phyloP scores from a whole-genome alignment of 148 eudicot genomes.

The Camellia granthamiana region DNA sequence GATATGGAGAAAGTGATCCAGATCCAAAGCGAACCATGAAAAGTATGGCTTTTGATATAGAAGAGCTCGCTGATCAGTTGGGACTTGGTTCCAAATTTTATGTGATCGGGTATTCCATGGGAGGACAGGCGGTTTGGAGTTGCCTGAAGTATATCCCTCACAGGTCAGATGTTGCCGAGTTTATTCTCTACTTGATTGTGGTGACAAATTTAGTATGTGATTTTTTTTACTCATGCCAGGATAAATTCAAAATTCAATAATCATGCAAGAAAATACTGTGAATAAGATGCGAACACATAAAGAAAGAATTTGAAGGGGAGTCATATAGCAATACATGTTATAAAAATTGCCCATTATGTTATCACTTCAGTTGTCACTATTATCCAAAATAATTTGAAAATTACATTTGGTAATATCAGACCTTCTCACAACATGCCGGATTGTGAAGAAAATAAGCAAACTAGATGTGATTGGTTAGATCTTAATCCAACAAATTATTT shows the following conservation, averaged over 20 bases:
- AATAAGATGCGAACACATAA: not conserved
- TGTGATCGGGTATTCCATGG: slow-evolving; percentile 63
- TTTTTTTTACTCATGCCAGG: not conserved
- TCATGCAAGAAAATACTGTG: not conserved
- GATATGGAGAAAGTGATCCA: slow-evolving; percentile 88
- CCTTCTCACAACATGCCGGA: too few relatives aligned
- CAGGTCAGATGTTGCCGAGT: slow-evolving; percentile 31
- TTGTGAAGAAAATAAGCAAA: too few relatives aligned
- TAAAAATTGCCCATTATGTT: not conserved
- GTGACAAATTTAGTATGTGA: not conserved
- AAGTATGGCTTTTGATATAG: slow-evolving; percentile 52
- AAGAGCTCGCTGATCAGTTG: slow-evolving; percentile 72
- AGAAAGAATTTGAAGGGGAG: too few relatives aligned
- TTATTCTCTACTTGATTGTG: not conserved
- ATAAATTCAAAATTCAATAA: not conserved
- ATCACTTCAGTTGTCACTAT: not conserved
- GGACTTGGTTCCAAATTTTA: slow-evolving; percentile 57
- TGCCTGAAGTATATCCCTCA: slow-evolving; percentile 70
- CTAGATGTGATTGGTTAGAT: too few relatives aligned
- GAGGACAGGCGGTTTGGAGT: slow-evolving; percentile 61
- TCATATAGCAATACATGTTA: not conserved
- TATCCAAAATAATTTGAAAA: not conserved
- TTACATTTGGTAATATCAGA: too few relatives aligned
- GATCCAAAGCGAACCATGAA: slow-evolving; percentile 53
- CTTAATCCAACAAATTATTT: too few relatives aligned